These are phyloP conservation scores for Xylariaceae sp. DNA, from an alignment of 2,329 filamentous ascomycete species.

Conservation along the genomic window DNA sequence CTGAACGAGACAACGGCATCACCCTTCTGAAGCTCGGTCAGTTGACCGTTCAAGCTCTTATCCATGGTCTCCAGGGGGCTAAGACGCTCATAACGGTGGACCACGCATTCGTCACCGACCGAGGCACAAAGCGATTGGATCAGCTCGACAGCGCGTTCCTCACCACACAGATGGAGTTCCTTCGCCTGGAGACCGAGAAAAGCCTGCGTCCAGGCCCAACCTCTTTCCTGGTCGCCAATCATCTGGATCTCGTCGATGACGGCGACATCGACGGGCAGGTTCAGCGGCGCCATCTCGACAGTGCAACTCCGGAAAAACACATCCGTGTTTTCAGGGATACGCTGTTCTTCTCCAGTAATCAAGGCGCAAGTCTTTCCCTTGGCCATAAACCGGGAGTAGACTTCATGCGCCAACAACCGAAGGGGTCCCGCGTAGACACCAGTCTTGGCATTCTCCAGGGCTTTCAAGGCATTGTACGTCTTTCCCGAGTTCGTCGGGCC, in stretches of 20 bases:
- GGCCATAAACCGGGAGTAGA: conserved; percentile 80
- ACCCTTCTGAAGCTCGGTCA: conserved; percentile 71
- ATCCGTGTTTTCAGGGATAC: conserved; percentile 56
- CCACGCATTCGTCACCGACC: conserved; percentile 73
- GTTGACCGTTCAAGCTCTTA: conserved; percentile 56
- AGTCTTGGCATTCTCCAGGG: conserved; percentile 66
- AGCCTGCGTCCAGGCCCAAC: conserved; percentile 93
- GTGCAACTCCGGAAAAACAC: conserved; percentile 74
- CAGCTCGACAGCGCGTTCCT: conserved; percentile 73
- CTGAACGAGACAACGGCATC: conserved; percentile 89
- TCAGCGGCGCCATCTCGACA: conserved; percentile 75
- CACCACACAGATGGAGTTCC: conserved; percentile 90
- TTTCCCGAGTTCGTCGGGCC: conserved; percentile 98
- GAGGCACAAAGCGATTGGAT: conserved; percentile 71
- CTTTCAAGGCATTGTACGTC: conserved; percentile 88
- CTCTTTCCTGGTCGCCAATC: conserved; percentile 74
- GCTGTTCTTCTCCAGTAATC: conserved; percentile 85
- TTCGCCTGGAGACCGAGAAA: conserved; percentile 79
- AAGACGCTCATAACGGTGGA: conserved; percentile 79
- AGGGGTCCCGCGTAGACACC: conserved; percentile 91
- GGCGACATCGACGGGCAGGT: conserved; percentile 67
- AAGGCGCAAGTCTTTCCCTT: conserved; percentile 73
- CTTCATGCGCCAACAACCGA: conserved; percentile 83
- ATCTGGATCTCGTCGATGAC: conserved; percentile 99
- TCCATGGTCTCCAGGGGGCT: conserved; percentile 67